phyloP scores from a whole-genome alignment of 805 yeast species.

The Candida chilensis region DNA sequence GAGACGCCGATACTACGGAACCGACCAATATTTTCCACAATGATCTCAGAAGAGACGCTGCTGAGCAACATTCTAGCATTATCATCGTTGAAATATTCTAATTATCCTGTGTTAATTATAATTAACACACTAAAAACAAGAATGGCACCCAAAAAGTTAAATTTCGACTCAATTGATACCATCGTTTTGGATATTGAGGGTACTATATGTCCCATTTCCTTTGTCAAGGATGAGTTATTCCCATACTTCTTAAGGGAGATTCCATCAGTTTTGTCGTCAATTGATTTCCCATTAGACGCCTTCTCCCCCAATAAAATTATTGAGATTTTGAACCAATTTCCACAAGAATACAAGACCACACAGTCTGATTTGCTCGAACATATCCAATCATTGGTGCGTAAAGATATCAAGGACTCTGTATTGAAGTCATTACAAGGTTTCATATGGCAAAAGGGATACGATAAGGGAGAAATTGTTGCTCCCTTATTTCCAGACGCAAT shows the following conservation, averaged over 20 bases:
- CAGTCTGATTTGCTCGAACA: conserved; percentile 28
- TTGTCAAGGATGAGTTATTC: conserved; percentile 70
- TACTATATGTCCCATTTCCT: conserved; percentile 84
- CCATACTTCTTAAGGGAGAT: conserved; percentile 60
- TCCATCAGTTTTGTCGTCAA: conserved; percentile 27
- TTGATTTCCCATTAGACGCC: conserved; percentile 22
- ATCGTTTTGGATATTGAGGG: conserved; percentile 80
- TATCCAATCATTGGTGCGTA: conserved; percentile 45
- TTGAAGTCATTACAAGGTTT: conserved; percentile 77
- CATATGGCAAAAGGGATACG: conserved; percentile 78
- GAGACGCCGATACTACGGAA: too few relatives aligned
- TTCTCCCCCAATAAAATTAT: conserved; percentile 12
- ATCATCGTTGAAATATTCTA: too few relatives aligned
- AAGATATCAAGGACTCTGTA: conserved; percentile 70
- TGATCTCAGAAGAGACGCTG: too few relatives aligned
- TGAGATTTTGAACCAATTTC: conserved; percentile 33
- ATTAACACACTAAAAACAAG: too few relatives aligned
- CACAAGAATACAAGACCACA: conserved; percentile 17
- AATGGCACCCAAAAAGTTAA: too few relatives aligned
- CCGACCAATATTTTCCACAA: too few relatives aligned
- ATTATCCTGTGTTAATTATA: too few relatives aligned
- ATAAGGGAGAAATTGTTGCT: conserved; percentile 64
- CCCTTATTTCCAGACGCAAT: conserved; percentile 75
- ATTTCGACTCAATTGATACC: conserved; percentile 10
- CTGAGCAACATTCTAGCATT: too few relatives aligned